Percentiles rank a stretch among this genome's conserved stretches.
phyloP scores from a whole-genome alignment of 2,329 filamentous ascomycete species.

The Pyrenophora teres region DNA sequence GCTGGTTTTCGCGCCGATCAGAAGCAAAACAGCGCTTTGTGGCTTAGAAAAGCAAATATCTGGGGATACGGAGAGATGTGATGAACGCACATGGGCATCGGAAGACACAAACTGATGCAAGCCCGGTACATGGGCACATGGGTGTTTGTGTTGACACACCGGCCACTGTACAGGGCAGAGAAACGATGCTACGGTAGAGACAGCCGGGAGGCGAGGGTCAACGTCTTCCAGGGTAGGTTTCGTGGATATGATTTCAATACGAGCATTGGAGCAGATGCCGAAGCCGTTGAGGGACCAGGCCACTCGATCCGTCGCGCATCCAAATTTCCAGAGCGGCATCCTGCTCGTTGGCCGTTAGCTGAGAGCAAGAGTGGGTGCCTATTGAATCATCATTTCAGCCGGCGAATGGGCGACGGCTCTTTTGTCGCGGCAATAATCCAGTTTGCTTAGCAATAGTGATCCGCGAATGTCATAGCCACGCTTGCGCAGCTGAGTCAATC shows the following conservation, averaged over 20 bases:
- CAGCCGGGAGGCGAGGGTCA: constrained; percentile 11
- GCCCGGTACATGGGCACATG: constrained; percentile 11
- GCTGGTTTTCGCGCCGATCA: constrained; percentile 1
- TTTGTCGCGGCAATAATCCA: constrained; percentile 10
- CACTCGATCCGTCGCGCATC: constrained; percentile 8
- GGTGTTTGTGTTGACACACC: background rate
- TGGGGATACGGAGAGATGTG: constrained; percentile 11
- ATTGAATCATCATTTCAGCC: constrained; percentile 7
- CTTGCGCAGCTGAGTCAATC: constrained; percentile 16
- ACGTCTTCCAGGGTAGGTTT: constrained; percentile 9
- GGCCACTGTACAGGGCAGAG: constrained; percentile 1
- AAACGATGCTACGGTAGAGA: constrained; percentile 4
- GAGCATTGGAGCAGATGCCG: constrained; percentile 9
- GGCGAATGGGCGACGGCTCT: constrained; percentile 8
- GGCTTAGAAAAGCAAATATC: constrained; percentile 13
- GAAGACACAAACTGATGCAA: constrained; percentile 17
- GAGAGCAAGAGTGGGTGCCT: background rate
- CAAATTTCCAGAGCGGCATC: background rate
- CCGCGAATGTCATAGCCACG: constrained; percentile 11
- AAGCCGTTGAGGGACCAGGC: constrained; percentile 14
- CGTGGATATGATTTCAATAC: constrained; percentile 11
- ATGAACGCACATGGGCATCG: constrained; percentile 11
- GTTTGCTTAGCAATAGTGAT: constrained; percentile 9
- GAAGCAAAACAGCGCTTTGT: constrained; percentile 3
- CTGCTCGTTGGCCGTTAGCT: background rate